Evolutionary conservation across 2,329 filamentous ascomycete species (phyloP), one percentile per base, ranked within the genome.

Genomic region (Cladosporium sp.): DNA sequence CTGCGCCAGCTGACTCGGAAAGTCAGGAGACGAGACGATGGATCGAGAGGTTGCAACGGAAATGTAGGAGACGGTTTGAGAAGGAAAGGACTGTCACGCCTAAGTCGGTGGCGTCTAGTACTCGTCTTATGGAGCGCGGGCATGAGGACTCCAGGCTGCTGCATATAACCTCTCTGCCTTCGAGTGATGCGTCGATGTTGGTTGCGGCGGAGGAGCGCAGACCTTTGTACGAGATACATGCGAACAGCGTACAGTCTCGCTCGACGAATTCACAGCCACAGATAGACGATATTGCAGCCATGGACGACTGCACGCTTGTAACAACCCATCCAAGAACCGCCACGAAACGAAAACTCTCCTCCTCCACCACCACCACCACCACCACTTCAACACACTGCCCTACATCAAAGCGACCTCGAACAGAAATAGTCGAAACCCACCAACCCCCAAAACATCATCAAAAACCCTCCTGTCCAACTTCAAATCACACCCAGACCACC

Each of bases 21-120:
- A 79, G 74, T 20, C 76, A 84, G 51, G 82, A 87, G 57, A 77
- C 82, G 51, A 67, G 76, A 1, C 63, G 73, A 8, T 88, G 84
- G 83, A 74, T 82, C 20, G 72, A 74, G 7, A 78, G 73, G 41
- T 65, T 89, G n/a, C 78, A 84, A 54, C 64, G 35, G 7, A 62
- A 55, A 35, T 58, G 62, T 43, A 61, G 57, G 36, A 59, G 52
- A 33, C 65, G 60, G 40, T 51, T 61, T 35, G 60, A 66, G n/a
- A 55, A 57, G n/a, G 55, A 59, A 9, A 59, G 55, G 19, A 53
- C 55, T 20, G 54, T 48, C 7, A 59, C 53, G 29, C 62, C 54
- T 2, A 42, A 49, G 18, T 59, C 59, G 20, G 49, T 22, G 18
- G 18, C n/a, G 11, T 43, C 52, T 8, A 43, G 20, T 18, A 43